phyloP scores from a whole-genome alignment of 441 rosid species.

The Gossypium trilobum region DNA sequence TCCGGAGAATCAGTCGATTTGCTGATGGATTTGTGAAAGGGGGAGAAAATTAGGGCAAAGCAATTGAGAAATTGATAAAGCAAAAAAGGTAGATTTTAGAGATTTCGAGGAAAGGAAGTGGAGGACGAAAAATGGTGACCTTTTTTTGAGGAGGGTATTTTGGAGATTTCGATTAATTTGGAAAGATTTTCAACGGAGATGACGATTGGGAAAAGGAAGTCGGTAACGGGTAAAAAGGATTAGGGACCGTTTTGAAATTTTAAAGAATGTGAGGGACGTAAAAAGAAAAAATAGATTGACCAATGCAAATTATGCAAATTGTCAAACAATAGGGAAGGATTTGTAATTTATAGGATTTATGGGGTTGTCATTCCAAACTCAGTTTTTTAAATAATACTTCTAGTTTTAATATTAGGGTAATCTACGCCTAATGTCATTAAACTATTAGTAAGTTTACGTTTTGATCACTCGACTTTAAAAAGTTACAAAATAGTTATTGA shows the following conservation, averaged over 20 bases:
- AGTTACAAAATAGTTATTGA: too few relatives aligned
- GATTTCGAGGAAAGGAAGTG: not conserved
- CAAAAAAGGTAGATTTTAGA: not conserved
- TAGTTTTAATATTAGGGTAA: too few relatives aligned
- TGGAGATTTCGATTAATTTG: not conserved
- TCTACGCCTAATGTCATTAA: fast-evolving
- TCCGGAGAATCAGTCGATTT: not conserved
- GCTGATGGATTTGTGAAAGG: not conserved
- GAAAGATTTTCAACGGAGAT: not conserved
- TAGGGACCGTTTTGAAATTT: slow-evolving; percentile 6
- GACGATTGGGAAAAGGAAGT: not conserved
- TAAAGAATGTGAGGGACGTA: not conserved
- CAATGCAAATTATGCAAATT: not conserved
- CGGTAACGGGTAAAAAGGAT: not conserved
- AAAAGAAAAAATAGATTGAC: not conserved
- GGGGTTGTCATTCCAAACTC: too few relatives aligned
- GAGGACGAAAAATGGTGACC: not conserved
- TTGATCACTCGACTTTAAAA: too few relatives aligned
- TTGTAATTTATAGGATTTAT: too few relatives aligned
- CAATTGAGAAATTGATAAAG: not conserved
- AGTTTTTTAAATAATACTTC: too few relatives aligned
- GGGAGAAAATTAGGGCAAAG: slow-evolving; percentile 13
- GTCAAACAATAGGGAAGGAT: too few relatives aligned
- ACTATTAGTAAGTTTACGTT: too few relatives aligned
- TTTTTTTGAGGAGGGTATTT: not conserved